Conservation (phyloP, 1,284 basidiomycete genomes). For the Meripilus lineatus region DNA sequence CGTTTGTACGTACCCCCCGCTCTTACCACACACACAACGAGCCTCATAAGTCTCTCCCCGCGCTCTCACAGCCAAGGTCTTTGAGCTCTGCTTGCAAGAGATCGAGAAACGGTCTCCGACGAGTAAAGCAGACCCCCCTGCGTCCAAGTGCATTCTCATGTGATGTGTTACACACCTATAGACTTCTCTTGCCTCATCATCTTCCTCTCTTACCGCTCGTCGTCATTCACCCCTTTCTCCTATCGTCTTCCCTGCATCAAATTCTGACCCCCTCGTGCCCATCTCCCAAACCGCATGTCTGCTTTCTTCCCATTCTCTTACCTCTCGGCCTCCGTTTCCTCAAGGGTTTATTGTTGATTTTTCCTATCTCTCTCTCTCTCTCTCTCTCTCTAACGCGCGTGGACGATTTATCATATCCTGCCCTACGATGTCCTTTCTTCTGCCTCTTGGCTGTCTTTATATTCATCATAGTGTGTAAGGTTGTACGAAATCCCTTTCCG, state of each 20-base stretch:
- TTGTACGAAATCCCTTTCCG: conserved; percentile 17
- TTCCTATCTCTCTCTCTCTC: neutral
- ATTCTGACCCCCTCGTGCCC: conserved; percentile 9
- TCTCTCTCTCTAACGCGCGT: neutral
- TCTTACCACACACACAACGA: conserved; percentile 3
- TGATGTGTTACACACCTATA: conserved; percentile 33
- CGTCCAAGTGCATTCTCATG: conserved; percentile 67
- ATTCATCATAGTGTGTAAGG: conserved; percentile 18
- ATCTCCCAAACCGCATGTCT: neutral
- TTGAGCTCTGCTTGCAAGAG: conserved; percentile 83
- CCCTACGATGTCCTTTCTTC: conserved; percentile 12
- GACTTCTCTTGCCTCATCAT: conserved; percentile 15
- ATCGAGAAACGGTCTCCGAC: conserved; percentile 73
- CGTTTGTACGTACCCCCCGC: conserved; percentile 62
- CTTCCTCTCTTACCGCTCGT: conserved; percentile 10
- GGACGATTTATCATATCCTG: neutral
- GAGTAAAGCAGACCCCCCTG: conserved; percentile 52
- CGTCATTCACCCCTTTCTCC: conserved; percentile 12
- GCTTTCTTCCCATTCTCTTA: conserved; percentile 3
- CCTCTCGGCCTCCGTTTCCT: conserved; percentile 2
- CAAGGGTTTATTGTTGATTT: conserved; percentile 7
- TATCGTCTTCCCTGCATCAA: conserved; percentile 16
- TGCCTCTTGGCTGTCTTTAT: neutral
- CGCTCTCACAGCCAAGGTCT: conserved; percentile 66
- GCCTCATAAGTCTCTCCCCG: conserved; percentile 10